A percentile compares a stretch with the other conserved stretches of the same genome.
Conservation (phyloP, 352 stramenopile species). For the Blastocystis sp. region DNA sequence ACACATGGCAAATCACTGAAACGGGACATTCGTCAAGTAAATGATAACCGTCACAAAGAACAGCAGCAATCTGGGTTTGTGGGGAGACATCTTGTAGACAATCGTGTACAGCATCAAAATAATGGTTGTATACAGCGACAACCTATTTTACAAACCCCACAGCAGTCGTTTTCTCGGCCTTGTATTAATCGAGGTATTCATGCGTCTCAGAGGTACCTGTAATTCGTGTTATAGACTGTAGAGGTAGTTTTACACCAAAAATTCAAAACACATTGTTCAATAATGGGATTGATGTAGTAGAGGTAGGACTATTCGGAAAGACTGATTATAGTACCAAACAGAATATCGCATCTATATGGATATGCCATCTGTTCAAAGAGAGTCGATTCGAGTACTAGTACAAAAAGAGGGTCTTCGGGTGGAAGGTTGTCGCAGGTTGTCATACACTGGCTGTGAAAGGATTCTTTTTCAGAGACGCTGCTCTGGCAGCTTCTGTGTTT, state of each 20-base stretch:
- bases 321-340: neutral
- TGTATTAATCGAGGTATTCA: neutral
- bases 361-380: neutral
- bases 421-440: neutral
- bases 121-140: neutral
- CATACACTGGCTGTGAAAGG: neutral
- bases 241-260: neutral
- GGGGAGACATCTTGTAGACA: no score
- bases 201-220: neutral
- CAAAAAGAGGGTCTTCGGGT: conserved; percentile 34
- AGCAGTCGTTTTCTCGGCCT: neutral
- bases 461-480: neutral
- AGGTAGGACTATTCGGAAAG: neutral
- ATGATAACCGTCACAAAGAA: neutral
- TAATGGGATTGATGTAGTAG: conserved; percentile 33
- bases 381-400: neutral
- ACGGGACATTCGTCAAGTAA: neutral
- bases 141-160: neutral
- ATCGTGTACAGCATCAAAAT: no score
- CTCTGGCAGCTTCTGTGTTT: neutral
- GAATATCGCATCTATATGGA: conserved; percentile 48
- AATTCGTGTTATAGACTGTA: neutral
- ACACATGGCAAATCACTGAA: neutral
- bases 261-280: neutral
- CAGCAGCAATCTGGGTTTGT: neutral